phyloP scores from a whole-genome alignment of 352 stramenopile species.

The Phytophthora macrochlamydospora region DNA sequence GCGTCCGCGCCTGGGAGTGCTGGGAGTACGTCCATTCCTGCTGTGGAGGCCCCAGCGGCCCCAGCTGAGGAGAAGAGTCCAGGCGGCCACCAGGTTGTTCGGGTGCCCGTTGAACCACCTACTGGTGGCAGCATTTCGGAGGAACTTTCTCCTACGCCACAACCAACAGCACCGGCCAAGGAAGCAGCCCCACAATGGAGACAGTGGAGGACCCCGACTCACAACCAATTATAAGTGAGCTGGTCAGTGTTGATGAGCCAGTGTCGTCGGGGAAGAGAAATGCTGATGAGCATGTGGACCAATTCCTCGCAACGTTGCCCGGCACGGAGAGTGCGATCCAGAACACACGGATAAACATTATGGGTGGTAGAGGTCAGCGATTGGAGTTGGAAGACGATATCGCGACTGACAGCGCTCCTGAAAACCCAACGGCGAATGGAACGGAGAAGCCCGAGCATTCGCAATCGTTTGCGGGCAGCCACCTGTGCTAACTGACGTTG shows the following conservation, averaged over 20 bases:
- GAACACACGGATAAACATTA: slow-evolving; percentile 90
- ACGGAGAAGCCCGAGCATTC: slow-evolving; percentile 30
- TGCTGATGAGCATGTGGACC: slow-evolving; percentile 60
- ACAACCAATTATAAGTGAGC: slow-evolving; percentile 36
- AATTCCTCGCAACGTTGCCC: slow-evolving; percentile 84
- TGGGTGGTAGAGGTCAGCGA: slow-evolving; percentile 90
- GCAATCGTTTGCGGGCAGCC: slow-evolving; percentile 32
- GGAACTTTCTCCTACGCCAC: slow-evolving; percentile 12
- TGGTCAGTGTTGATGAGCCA: slow-evolving; percentile 49
- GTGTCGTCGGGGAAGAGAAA: slow-evolving; percentile 52
- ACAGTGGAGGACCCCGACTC: slow-evolving; percentile 15
- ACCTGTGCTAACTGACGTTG: background rate
- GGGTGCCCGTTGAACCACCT: slow-evolving; percentile 26
- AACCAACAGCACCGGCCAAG: background rate
- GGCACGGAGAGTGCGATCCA: slow-evolving; percentile 92
- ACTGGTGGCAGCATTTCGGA: slow-evolving; percentile 25
- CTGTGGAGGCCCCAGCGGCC: background rate
- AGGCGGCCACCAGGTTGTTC: slow-evolving; percentile 45
- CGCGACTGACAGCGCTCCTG: slow-evolving; percentile 39
- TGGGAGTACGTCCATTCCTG: slow-evolving; percentile 17
- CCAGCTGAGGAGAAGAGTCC: slow-evolving; percentile 58
- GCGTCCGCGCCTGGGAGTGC: slow-evolving; percentile 18
- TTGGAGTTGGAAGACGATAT: slow-evolving; percentile 73
- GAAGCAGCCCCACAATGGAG: slow-evolving; percentile 14
- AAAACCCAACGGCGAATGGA: slow-evolving; percentile 19